Evolutionary conservation across 106 monocot species (phyloP).

Genomic region (Phalaenopsis equestris): DNA sequence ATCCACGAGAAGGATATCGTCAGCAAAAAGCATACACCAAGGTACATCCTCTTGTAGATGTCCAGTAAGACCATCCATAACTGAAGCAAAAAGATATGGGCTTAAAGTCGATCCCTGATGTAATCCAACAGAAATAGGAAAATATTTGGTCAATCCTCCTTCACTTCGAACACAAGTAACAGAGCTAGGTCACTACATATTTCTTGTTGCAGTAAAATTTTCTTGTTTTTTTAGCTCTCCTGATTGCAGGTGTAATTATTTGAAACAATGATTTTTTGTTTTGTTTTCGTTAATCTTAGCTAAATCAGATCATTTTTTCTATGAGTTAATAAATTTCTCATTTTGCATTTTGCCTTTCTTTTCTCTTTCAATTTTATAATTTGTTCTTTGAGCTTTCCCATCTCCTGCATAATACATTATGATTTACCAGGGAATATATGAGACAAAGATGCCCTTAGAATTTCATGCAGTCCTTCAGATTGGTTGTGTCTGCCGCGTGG

Average conservation of each 20-base stretch:
- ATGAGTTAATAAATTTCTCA: background rate
- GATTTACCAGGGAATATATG: constrained; percentile 80
- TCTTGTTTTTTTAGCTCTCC: background rate
- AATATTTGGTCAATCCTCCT: too few relatives aligned
- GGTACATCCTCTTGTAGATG: too few relatives aligned
- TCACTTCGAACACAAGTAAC: too few relatives aligned
- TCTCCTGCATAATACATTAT: background rate
- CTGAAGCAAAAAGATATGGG: too few relatives aligned
- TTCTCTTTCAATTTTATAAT: background rate
- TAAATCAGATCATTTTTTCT: background rate
- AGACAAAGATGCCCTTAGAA: constrained; percentile 69
- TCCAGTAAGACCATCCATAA: too few relatives aligned
- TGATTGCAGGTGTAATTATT: background rate
- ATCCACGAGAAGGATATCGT: too few relatives aligned
- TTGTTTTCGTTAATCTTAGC: background rate
- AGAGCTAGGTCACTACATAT: background rate
- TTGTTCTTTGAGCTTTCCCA: background rate
- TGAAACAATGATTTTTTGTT: background rate
- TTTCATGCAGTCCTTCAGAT: constrained; percentile 73
- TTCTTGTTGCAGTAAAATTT: background rate
- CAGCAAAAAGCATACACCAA: too few relatives aligned
- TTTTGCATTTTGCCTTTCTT: background rate
- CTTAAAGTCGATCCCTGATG: too few relatives aligned
- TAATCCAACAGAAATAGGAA: too few relatives aligned
- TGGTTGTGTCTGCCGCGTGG: constrained; percentile 91